A percentile compares a stretch with the other conserved stretches of the same genome.
Conservation (phyloP, 2,329 filamentous ascomycete species). For the Chrysoporthe austroafricana region DNA sequence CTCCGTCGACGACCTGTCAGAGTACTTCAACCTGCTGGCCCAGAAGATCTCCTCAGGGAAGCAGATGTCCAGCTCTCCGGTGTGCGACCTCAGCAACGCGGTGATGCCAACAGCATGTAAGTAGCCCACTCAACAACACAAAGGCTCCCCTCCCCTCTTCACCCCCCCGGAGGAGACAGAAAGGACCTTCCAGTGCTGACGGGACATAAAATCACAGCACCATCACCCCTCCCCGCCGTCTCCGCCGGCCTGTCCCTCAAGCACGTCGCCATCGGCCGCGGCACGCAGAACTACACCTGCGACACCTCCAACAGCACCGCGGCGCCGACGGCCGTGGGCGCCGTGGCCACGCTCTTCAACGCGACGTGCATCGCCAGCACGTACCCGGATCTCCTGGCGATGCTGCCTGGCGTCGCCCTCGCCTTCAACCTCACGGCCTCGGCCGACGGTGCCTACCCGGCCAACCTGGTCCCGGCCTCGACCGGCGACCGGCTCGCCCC, state of each 20-base stretch:
- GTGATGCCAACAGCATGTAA: conserved; percentile 45
- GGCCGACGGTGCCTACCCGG: conserved; percentile 33
- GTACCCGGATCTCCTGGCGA: conserved; percentile 67
- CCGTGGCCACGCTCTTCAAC: conserved; percentile 85
- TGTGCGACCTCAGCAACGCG: conserved; percentile 60
- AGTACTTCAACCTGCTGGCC: conserved; percentile 65
- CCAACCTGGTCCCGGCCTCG: conserved; percentile 25
- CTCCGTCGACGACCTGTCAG: conserved; percentile 51
- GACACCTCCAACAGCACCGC: conserved; percentile 61
- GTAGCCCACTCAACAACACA: conserved; percentile 14
- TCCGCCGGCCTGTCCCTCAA: conserved; percentile 64
- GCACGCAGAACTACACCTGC: conserved; percentile 95
- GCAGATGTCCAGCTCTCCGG: conserved; percentile 44
- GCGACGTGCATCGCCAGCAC: conserved; percentile 76
- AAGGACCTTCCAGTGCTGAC: conserved; percentile 32
- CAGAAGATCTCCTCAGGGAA: conserved; percentile 56
- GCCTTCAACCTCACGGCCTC: conserved; percentile 60
- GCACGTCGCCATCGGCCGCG: conserved; percentile 84
- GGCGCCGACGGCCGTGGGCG: conserved; percentile 69
- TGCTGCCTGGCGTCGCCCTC: conserved; percentile 70
- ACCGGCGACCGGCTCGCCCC: conserved; percentile 49
- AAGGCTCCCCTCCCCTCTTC: not conserved
- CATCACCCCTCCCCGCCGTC: conserved; percentile 63
- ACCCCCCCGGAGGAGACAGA: not conserved
- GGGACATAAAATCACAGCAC: conserved; percentile 44